Evolutionary conservation across 306 rosid species (phyloP).

Genomic region (Castanea mollissima): DNA sequence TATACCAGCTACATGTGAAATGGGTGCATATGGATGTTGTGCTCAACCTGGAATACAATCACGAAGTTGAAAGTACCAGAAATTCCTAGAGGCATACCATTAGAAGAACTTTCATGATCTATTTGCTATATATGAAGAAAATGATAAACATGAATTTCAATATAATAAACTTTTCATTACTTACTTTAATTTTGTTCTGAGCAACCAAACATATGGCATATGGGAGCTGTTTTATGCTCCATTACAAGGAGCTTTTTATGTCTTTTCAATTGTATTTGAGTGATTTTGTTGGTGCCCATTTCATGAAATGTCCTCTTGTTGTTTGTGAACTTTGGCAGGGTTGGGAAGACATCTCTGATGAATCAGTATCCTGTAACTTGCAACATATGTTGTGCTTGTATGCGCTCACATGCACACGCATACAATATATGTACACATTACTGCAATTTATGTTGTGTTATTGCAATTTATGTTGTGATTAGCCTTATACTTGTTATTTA

Average conservation of each 20-base stretch:
- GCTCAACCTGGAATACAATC: not conserved
- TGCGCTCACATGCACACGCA: not conserved
- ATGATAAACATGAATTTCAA: not conserved
- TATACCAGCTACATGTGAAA: conserved; percentile 1
- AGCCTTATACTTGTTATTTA: not conserved
- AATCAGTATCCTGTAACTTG: conserved; percentile 44
- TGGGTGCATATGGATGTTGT: not conserved
- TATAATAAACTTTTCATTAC: not conserved
- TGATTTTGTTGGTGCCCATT: not conserved
- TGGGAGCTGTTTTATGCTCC: not conserved
- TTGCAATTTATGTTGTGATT: not conserved
- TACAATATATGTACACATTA: not conserved
- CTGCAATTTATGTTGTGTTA: not conserved
- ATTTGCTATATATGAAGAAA: not conserved
- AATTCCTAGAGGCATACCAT: conserved; percentile 11
- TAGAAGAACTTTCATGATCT: conserved; percentile 5
- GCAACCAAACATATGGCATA: not conserved
- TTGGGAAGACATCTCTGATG: conserved; percentile 66
- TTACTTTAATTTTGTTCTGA: not conserved
- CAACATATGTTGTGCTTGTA: not conserved
- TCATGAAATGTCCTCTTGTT: not conserved
- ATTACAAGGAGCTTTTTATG: not conserved
- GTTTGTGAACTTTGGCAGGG: conserved; percentile 35
- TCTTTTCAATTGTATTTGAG: not conserved
- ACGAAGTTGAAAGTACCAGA: not conserved